Conservation (phyloP, 805 yeast species). For the Grigorovia transvaalensis region DNA sequence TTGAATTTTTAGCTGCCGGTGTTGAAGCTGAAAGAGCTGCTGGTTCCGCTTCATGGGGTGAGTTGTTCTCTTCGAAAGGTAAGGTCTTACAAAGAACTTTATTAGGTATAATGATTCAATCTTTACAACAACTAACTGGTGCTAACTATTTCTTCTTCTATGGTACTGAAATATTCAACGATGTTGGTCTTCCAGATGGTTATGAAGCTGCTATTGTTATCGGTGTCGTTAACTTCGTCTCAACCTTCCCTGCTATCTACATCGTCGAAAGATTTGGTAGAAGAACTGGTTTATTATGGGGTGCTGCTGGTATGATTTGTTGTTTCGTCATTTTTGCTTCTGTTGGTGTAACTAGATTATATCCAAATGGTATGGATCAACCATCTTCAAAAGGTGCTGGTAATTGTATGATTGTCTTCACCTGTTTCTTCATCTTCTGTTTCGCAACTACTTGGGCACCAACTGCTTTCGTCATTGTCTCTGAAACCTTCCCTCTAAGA, state of each 20-base stretch:
- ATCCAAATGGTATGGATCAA: constrained; percentile 28
- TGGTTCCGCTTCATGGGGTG: constrained; percentile 57
- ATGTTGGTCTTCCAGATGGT: constrained; percentile 51
- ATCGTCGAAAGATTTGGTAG: constrained; percentile 48
- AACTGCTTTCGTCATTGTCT: constrained; percentile 49
- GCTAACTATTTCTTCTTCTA: constrained; percentile 58
- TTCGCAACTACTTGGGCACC: constrained; percentile 74
- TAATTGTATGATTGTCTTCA: constrained; percentile 58
- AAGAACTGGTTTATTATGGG: constrained; percentile 38
- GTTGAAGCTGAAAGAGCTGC: constrained; percentile 48
- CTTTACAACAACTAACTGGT: constrained; percentile 54
- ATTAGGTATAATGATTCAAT: constrained; percentile 46
- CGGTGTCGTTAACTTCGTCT: constrained; percentile 51
- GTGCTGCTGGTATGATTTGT: constrained; percentile 39
- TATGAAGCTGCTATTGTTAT: constrained; percentile 50
- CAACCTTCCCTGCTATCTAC: constrained; percentile 43
- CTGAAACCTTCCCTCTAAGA: constrained; percentile 66
- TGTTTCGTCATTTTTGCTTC: constrained; percentile 44
- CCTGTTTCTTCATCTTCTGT: constrained; percentile 60
- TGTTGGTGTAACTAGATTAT: constrained; percentile 44
- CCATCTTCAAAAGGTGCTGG: constrained; percentile 48
- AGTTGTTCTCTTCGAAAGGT: constrained; percentile 59
- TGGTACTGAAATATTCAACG: constrained; percentile 52
- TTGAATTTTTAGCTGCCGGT: constrained; percentile 38
- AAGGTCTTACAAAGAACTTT: constrained; percentile 38